Percentiles rank a stretch among this genome's conserved stretches.
Evolutionary conservation across 495 filamentous ascomycete genomes (phyloP).

Genomic region (Neurospora sp.): DNA sequence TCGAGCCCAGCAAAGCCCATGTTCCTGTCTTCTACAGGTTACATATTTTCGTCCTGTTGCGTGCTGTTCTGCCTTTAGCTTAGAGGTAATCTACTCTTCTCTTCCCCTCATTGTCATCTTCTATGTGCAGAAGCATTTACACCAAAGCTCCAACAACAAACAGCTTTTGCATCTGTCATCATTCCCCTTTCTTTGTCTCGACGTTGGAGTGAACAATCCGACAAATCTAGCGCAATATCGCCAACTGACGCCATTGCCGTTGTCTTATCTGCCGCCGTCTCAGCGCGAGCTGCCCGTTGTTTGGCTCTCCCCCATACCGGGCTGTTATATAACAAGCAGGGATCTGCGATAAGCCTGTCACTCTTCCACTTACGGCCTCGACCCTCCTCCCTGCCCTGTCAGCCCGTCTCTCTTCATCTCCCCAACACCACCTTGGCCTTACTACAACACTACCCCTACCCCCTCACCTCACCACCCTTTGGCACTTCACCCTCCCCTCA

Average conservation of each 20-base stretch:
- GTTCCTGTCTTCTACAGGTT: not conserved
- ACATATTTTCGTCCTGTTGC: too few relatives aligned
- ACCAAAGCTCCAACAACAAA: not conserved
- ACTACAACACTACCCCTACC: constrained; percentile 5
- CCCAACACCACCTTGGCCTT: not conserved
- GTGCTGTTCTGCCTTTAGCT: not conserved
- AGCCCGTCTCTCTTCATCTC: constrained; percentile 1
- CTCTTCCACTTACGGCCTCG: constrained; percentile 15
- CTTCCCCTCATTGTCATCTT: not conserved
- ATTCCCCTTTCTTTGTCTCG: constrained; percentile 1
- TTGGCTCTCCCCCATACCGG: not conserved
- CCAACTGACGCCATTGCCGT: constrained; percentile 12
- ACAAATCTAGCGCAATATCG: not conserved
- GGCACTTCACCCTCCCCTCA: not conserved
- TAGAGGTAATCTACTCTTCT: not conserved
- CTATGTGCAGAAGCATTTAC: not conserved
- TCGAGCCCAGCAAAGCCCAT: not conserved
- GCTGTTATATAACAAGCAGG: constrained; percentile 28
- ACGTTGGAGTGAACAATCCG: not conserved
- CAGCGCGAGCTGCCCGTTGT: not conserved
- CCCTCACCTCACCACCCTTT: not conserved
- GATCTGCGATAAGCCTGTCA: constrained; percentile 34
- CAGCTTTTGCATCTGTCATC: not conserved
- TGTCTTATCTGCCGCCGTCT: constrained; percentile 11
- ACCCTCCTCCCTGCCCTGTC: constrained; percentile 2